These are phyloP conservation scores for Penicillium fuscoglaucum DNA, from an alignment of 2,329 filamentous ascomycete genomes.

Conservation along the genomic window DNA sequence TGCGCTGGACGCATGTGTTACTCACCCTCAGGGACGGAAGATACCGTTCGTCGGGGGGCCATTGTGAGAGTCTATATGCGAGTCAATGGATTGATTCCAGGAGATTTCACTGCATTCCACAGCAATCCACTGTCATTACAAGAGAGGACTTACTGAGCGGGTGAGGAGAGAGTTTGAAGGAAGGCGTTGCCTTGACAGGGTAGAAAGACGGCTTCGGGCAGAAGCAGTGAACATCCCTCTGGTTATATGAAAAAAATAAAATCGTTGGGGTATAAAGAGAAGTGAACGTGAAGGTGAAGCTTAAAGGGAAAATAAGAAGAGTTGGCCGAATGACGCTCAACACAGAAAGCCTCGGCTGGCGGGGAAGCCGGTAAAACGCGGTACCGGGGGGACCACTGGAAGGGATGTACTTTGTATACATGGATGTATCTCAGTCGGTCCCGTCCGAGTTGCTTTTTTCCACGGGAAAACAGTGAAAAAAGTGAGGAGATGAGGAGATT, in stretches of 20 bases:
- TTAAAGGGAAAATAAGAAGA: conserved; percentile 15
- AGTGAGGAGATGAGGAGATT: neutral
- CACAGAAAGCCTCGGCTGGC: conserved; percentile 25
- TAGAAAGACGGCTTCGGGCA: conserved; percentile 45
- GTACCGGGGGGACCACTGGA: conserved; percentile 1
- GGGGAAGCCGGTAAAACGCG: conserved; percentile 15
- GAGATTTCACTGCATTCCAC: neutral
- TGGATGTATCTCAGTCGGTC: conserved; percentile 5
- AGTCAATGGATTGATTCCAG: conserved; percentile 13
- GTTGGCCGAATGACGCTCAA: conserved; percentile 1
- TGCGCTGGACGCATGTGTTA: conserved; percentile 24
- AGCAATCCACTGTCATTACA: neutral
- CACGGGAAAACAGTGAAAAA: conserved; percentile 10
- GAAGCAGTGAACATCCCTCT: conserved; percentile 47
- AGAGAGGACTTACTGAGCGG: conserved; percentile 34
- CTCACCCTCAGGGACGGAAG: conserved; percentile 49
- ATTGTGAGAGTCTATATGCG: conserved; percentile 38
- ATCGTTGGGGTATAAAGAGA: conserved; percentile 8
- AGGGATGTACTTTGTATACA: no score
- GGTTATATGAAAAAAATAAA: conserved; percentile 16
- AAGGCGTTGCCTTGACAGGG: conserved; percentile 42
- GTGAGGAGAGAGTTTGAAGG: conserved; percentile 36
- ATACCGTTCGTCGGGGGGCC: conserved; percentile 46
- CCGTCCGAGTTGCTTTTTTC: conserved; percentile 6
- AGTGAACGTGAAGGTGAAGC: conserved; percentile 17